Evolutionary conservation across 805 yeast genomes (phyloP), one percentile per base, ranked within the genome.

Genomic region (Starmerella floricola): DNA sequence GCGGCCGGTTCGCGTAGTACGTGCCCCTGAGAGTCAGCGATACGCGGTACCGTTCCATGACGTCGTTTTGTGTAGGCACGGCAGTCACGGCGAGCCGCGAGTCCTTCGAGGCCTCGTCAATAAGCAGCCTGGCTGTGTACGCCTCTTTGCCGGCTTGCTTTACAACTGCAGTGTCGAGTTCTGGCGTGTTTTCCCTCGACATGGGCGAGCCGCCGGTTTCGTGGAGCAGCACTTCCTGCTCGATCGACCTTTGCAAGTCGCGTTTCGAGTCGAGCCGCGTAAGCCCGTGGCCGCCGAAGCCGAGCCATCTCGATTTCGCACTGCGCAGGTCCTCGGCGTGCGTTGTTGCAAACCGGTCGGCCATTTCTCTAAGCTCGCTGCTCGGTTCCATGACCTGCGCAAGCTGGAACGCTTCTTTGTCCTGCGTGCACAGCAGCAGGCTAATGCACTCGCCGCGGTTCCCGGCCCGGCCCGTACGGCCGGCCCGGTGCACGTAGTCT

Each of bases 401-500:
- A 15, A 86, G 66, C 55, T 81, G 94, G 17, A 69, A 62, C 1
- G 85, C 82, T 15, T 73, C 68, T 41, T 79, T 64, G 30, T 71
- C 79, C 54, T 86, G 86, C 17, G 63, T 62, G 0, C 71, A 63
- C 1, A 76, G 64, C 4, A 91, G 65, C 49, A 88, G 73, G 0
- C 96, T 81, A 3, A 85, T 66, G n/a, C 80, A 79, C 2, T 66
- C 65, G 2, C 98, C 98, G 3, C 62, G 63, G 28, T 70, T 69
- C 0, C 91, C 91, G 1, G 96, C 97, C 46, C 98, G 68, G 0
- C 96, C 98, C 0, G 98, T 91, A 44, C 98, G 67, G 0, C 98
- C 98, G 1, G 87, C 94, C 8, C 97, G 71, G 62, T 91, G 98
- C 11, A 91, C 88, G 56, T 91, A 91, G 58, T 91, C 97, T 48